Evolutionary conservation across 306 rosid genomes (phyloP).

Genomic region (Psophocarpus tetragonolobus): DNA sequence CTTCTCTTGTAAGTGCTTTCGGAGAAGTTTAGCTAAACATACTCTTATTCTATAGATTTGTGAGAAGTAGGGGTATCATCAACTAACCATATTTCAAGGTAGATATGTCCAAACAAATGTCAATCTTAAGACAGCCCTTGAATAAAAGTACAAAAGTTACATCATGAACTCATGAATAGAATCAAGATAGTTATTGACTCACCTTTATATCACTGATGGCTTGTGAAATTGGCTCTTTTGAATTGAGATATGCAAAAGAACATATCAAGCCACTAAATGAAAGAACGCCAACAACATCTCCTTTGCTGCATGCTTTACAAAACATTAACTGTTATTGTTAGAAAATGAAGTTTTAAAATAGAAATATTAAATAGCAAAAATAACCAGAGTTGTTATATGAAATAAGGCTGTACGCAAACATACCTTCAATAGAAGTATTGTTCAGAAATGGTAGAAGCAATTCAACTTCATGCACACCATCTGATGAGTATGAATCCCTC

Average conservation of each 20-base stretch:
- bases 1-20: too few relatives aligned
- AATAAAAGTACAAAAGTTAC: conserved; percentile 15
- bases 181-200: conserved; percentile 24
- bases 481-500: conserved; percentile 54
- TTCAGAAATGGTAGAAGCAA: conserved; percentile 69
- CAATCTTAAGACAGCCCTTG: conserved; percentile 2
- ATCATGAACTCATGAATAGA: conserved; percentile 14
- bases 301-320: conserved; percentile 73
- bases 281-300: conserved; percentile 65
- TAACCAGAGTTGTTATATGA: background rate
- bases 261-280: conserved; percentile 70
- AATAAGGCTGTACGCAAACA: conserved; percentile 6
- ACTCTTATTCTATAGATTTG: conserved; percentile 9
- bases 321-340: conserved; percentile 31
- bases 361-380: conserved; percentile 13
- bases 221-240: conserved; percentile 76
- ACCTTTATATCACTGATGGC: conserved; percentile 84
- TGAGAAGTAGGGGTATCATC: conserved; percentile 5
- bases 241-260: conserved; percentile 79
- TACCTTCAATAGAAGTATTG: conserved; percentile 57
- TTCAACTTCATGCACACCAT: conserved; percentile 74
- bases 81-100: conserved; percentile 4
- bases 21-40: too few relatives aligned
- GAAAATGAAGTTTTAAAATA: conserved; percentile 19
- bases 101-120: conserved; percentile 6